Conservation (phyloP, 2,329 filamentous ascomycete genomes). For the Drechslera avenae region DNA sequence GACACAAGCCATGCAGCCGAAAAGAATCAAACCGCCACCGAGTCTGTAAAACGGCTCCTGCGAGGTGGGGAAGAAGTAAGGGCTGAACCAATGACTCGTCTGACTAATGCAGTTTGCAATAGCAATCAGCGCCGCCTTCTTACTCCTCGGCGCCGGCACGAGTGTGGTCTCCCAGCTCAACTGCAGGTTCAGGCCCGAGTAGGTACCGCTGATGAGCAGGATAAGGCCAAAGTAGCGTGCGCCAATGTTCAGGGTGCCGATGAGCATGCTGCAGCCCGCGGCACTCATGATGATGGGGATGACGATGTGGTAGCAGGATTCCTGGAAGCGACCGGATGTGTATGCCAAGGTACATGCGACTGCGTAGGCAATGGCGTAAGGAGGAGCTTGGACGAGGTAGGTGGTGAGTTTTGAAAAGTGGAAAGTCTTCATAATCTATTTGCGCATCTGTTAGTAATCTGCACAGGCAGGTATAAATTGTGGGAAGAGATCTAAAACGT, state of each 20-base stretch:
- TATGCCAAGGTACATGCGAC: constrained; percentile 32
- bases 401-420: constrained; percentile 33
- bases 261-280: constrained; percentile 33
- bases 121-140: constrained; percentile 51
- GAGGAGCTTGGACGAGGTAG: constrained; percentile 52
- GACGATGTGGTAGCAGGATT: constrained; percentile 39
- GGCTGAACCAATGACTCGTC: constrained; percentile 51
- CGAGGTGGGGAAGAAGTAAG: constrained; percentile 46
- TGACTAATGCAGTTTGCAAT: constrained; percentile 52
- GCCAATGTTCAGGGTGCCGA: constrained; percentile 36
- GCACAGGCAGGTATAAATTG: background rate
- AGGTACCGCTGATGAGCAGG: constrained; percentile 46
- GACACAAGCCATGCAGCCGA: constrained; percentile 31
- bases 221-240: constrained; percentile 38
- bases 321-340: constrained; percentile 36
- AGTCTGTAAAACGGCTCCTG: constrained; percentile 31
- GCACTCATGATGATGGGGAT: constrained; percentile 29
- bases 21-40: constrained; percentile 32
- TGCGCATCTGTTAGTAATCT: constrained; percentile 3
- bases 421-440: constrained; percentile 33
- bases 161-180: constrained; percentile 53
- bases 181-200: constrained; percentile 50
- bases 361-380: constrained; percentile 43
- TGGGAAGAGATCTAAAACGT: background rate
- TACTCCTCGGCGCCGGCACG: constrained; percentile 50